Base-by-base conservation (phyloP, 768 basidiomycete genomes). In the Trametes elegans region DNA sequence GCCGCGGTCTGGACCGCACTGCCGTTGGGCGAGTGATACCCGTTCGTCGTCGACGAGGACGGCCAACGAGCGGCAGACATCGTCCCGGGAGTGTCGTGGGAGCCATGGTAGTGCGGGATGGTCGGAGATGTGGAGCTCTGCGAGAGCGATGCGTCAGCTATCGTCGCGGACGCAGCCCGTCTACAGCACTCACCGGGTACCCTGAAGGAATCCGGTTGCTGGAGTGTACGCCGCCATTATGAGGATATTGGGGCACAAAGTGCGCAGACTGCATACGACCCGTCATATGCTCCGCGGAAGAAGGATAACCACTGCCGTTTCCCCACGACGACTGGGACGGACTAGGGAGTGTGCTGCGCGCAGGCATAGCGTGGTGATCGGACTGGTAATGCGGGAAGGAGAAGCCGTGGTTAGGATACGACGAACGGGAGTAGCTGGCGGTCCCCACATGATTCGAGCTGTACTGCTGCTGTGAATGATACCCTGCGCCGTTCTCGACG, bases 301-400 rank as follows among this genome's bases (percentile, higher is more conserved):
- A 19, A 29, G 51, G 27, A 21, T 62, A 62, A 26, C 57, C 53
- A 10, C 24, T 40, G 45, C 39, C 40, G 39, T 55, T 55, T 18
- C 32, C 44, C 61, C 58, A 62, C 29, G 53, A 34, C 16, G 42
- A 29, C 13, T 50, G 55, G 1, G 57, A 19, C 5, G 49, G 11
- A 8, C 23, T 26, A 11, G 45, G 54, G 7, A 42, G 11, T 2
- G 42, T 19, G 23, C 45, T 34, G 19, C 59, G 59, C 3, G 53
- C 50, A 28, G 57, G 44, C 38, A 65, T 60, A 3, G 61, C 64
- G 21, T 56, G 62, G 46, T 65, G 65, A 31, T 67, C 60, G 3
- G 68, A 62, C 53, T 69, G 68, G 41, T 68, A 65, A 32, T 64
- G 62, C 16, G 65, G 54, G 54, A 67, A 65, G 35, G 66, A 57